These are phyloP conservation scores for Ascoidea tarda DNA, from an alignment of 805 yeast genomes.

Conservation along the genomic window DNA sequence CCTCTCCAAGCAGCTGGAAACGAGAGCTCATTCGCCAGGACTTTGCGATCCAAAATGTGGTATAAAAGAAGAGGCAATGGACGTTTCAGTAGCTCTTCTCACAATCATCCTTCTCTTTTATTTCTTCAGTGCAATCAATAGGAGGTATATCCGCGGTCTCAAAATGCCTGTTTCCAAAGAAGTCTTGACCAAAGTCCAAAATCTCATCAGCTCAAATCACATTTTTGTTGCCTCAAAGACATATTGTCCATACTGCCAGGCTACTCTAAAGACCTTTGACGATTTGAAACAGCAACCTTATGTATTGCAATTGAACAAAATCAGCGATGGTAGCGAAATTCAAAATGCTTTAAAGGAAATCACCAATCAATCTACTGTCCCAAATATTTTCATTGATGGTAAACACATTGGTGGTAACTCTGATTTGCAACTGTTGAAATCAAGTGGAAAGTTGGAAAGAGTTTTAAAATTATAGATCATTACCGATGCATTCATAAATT, in stretches of 20 bases:
- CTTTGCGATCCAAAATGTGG: no score
- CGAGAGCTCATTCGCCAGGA: no score
- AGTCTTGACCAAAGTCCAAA: constrained; percentile 41
- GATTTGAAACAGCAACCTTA: constrained; percentile 12
- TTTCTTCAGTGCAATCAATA: no score
- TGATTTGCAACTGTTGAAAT: constrained; percentile 56
- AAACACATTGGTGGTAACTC: constrained; percentile 94
- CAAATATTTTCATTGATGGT: constrained; percentile 81
- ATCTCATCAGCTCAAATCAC: constrained; percentile 47
- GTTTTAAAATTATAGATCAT: constrained; percentile 2
- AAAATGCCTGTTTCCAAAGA: constrained; percentile 28
- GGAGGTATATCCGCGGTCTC: no score
- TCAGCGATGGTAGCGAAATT: constrained; percentile 64
- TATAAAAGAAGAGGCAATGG: no score
- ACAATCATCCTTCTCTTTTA: no score
- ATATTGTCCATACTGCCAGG: constrained; percentile 53
- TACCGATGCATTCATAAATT: background rate
- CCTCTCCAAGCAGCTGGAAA: no score
- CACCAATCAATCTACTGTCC: constrained; percentile 89
- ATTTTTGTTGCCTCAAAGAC: constrained; percentile 75
- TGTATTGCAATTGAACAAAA: constrained; percentile 30
- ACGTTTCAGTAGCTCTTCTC: no score
- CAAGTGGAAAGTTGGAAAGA: constrained; percentile 4
- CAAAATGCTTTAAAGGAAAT: constrained; percentile 66
- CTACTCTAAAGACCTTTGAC: constrained; percentile 26